Base-by-base conservation (phyloP, 1,284 basidiomycete species). In the Mixia osmundae region DNA sequence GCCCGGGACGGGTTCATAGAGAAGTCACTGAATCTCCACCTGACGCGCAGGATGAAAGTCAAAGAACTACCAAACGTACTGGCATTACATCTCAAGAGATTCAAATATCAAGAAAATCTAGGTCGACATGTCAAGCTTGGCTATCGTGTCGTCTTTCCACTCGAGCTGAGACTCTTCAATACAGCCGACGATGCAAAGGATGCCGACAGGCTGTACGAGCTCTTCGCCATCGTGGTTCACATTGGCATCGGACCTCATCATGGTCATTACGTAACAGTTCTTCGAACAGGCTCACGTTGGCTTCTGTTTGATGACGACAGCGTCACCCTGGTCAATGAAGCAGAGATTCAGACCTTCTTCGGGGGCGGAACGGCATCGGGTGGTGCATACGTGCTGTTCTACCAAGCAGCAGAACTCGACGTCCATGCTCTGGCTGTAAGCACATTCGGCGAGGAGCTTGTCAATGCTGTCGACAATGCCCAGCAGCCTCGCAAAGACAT, bases 221-320 rank as follows among this genome's bases (percentile, higher is more conserved):
- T 97, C 11, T 94, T 85, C 54, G 85, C 77, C 7, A 83, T 95
- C 42, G 83, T 97, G 29, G 79, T 97, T 5, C 89, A 97, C 57
- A 89, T 97, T 46, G 89, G 89, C 54, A 89, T 82, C 48, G 85
- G 87, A 2, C 82, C 83, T 14, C 76, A 91, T 51, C 89, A 95
- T 51, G 89, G 89, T 0, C 89, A 97, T 61, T 97, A 97, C 56
- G 73, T 97, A 44, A 79, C 87, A 42, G 75, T 95, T 47, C 73
- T 94, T 54, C 82, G 79, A 54, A 77, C 80, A 2, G 76, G 73
- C 16, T 39, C 47, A 23, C 61, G 67, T 24, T 97, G 89, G 89
- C 66, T 83, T 38, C 65, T 91, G 35, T 97, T 94, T 51, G 91
- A 97, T 58, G 91, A 97, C 55, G 82, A 91, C 49, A 76, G 69